These are phyloP conservation scores for Thoreauomyces humboldtii DNA, from an alignment of 192 early-diverging fungal species.

Conservation along the genomic window DNA sequence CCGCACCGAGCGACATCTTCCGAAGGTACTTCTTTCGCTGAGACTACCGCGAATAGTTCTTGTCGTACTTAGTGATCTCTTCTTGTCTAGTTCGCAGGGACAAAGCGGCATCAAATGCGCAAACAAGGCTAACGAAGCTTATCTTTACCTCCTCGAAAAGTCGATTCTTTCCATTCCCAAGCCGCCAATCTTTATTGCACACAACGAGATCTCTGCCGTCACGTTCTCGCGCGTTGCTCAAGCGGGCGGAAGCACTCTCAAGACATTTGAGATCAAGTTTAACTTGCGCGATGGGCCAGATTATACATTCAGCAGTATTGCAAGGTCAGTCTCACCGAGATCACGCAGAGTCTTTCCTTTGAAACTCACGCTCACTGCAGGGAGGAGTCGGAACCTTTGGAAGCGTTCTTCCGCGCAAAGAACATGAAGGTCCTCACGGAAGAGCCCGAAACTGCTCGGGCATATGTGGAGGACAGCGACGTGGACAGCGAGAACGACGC, in stretches of 20 bases:
- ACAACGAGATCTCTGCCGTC: slow-evolving; percentile 78
- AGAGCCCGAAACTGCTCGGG: slow-evolving; percentile 50
- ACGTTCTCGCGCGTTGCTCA: slow-evolving; percentile 81
- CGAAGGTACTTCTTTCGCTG: not conserved
- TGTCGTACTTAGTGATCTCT: not conserved
- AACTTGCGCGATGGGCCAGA: slow-evolving; percentile 77
- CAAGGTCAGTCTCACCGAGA: slow-evolving; percentile 42
- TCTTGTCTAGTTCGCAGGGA: slow-evolving; percentile 55
- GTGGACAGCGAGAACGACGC: slow-evolving; percentile 63
- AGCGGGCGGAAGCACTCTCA: slow-evolving; percentile 41
- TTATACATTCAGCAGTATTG: slow-evolving; percentile 84
- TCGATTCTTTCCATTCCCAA: slow-evolving; percentile 94
- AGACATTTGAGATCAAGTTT: slow-evolving; percentile 94
- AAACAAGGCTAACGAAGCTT: slow-evolving; percentile 95
- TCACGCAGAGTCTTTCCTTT: not conserved
- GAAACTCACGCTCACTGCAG: slow-evolving; percentile 31
- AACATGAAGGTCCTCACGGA: slow-evolving; percentile 75
- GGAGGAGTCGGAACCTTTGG: slow-evolving; percentile 83
- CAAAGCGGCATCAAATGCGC: slow-evolving; percentile 88
- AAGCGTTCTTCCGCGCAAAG: slow-evolving; percentile 77
- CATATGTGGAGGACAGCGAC: slow-evolving; percentile 48
- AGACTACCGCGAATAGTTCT: no score
- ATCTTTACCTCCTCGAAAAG: slow-evolving; percentile 90
- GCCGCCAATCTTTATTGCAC: slow-evolving; percentile 84
- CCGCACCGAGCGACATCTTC: slow-evolving; percentile 45